A percentile compares a stretch with the other conserved stretches of the same genome.
Conservation (phyloP, 495 filamentous ascomycete genomes). For the Penicillium silybi region DNA sequence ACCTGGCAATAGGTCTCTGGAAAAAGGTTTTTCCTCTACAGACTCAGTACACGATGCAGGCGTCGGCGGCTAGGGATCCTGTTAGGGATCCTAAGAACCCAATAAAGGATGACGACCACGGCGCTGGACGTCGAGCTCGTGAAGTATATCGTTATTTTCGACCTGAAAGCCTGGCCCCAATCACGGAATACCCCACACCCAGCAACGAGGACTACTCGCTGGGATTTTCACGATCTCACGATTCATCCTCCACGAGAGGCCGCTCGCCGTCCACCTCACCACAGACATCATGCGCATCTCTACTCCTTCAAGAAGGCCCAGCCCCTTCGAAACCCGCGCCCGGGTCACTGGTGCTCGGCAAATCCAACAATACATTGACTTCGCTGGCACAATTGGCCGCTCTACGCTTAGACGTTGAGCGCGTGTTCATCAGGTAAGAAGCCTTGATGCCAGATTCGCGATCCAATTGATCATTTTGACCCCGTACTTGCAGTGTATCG, state of each 20-base stretch:
- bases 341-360: constrained; percentile 23
- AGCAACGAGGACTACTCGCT: background rate
- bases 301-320: background rate
- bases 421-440: constrained; percentile 39
- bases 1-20: background rate
- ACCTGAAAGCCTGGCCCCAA: constrained; percentile 21
- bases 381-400: constrained; percentile 50
- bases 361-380: constrained; percentile 53
- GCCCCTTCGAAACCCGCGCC: constrained; percentile 9
- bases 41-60: background rate
- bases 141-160: constrained; percentile 48
- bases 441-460: background rate
- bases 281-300: background rate
- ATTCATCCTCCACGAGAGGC: background rate
- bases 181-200: constrained; percentile 7
- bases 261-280: constrained; percentile 14
- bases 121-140: constrained; percentile 34
- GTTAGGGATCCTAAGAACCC: background rate
- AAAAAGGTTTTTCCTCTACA: background rate
- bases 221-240: background rate
- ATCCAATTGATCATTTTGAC: background rate
- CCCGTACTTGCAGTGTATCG: constrained; percentile 42
- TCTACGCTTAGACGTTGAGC: constrained; percentile 43
- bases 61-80: background rate
- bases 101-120: constrained; percentile 16